Evolutionary conservation across 139 green algal species (phyloP).

Genomic region (Chlamydomonas schloesseri): DNA sequence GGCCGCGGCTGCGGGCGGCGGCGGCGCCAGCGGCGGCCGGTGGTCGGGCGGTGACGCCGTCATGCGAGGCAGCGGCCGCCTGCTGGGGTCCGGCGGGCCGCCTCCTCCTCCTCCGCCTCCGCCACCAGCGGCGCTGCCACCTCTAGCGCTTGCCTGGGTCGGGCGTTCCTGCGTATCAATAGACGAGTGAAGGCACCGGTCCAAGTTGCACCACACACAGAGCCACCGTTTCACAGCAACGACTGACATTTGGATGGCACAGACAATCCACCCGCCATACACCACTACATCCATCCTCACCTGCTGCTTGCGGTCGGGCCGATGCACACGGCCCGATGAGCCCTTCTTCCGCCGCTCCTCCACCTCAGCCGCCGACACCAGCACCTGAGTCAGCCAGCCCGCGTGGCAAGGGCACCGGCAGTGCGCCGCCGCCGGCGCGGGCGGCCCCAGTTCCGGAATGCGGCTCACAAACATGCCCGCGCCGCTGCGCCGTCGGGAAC

Average conservation of each 20-base stretch:
- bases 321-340: no score
- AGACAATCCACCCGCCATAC: no score
- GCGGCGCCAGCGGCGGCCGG: neutral
- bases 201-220: no score
- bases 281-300: neutral
- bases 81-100: no score
- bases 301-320: constrained; percentile 18
- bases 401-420: constrained; percentile 40
- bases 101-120: no score
- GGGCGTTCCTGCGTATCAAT: no score
- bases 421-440: neutral
- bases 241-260: no score
- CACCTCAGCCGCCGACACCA: constrained; percentile 14
- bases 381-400: constrained; percentile 21
- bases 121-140: no score
- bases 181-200: no score
- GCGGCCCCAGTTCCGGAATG: neutral
- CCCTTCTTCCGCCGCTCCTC: constrained; percentile 8
- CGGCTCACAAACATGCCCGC: no score
- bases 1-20: neutral
- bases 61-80: neutral
- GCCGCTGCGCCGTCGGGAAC: neutral
- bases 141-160: no score
- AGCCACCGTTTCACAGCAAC: no score
- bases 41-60: neutral